Evolutionary conservation across 2,329 filamentous ascomycete species (phyloP), one percentile per base, ranked within the genome.

Genomic region (Decorospora gaudefroyi): DNA sequence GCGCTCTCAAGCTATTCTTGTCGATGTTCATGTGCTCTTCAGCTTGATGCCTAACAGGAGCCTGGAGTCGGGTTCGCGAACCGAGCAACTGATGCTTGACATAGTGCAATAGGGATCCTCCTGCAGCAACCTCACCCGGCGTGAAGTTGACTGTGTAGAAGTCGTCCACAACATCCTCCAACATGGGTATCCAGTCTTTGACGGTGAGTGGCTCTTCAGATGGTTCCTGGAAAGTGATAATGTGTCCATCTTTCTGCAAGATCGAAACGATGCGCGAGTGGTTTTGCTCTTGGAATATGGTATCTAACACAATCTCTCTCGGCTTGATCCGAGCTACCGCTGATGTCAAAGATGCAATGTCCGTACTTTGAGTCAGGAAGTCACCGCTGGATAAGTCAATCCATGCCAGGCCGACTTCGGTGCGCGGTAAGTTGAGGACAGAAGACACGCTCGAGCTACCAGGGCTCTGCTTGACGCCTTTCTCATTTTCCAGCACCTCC

Each of bases 301-400:
- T 65, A 59, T 90, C 84, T 2, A 97, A 75, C 3, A 99, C 80
- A 36, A 97, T 84, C 67, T 99, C 93, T 30, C 86, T 81, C 1
- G 93, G 90, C 12, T 83, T 83, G 51, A 97, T 86, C 17, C 92
- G 84, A 18, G 91, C 87, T 36, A 97, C 76, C 13, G 87, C 84
- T 7, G 91, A 90, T n/a, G 88, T 78, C 4, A 99, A 74, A 41
- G 85, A 84, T 35, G 81, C 76, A 6, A 91, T 71, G 13, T 85
- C 84, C 0, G 87, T 85, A 12, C 76, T 76, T 64, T 97, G 90
- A 0, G 90, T 96, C 62, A 85, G 90, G 71, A 99, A 99, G 60
- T 92, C 88, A 10, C 93, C 93, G 2, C 93, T 99, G 6, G 93
- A 96, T 17, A 97, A 74, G 70, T 99, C 93, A 32, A 97, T 76